Evolutionary conservation across 768 basidiomycete species (phyloP).

Genomic region (Hygrophoropsis aurantiaca): DNA sequence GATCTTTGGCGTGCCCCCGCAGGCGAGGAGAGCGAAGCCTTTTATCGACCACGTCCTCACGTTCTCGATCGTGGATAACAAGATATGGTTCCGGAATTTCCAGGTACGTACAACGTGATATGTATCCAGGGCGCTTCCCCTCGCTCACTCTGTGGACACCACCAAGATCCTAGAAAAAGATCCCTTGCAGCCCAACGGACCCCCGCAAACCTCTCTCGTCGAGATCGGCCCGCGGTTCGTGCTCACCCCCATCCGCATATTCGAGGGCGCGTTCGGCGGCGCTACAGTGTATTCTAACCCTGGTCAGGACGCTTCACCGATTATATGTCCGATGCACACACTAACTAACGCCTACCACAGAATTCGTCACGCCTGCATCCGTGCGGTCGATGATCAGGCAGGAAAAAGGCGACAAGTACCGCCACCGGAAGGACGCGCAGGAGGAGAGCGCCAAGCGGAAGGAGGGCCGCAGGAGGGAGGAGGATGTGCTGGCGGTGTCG

Average conservation of each 20-base stretch:
- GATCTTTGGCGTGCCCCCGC: conserved; percentile 94
- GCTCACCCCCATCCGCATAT: conserved; percentile 94
- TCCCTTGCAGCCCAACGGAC: conserved; percentile 81
- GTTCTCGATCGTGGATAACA: conserved; percentile 92
- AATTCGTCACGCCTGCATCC: conserved; percentile 89
- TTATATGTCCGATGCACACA: not conserved
- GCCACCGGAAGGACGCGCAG: conserved; percentile 76
- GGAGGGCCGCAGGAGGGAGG: conserved; percentile 59
- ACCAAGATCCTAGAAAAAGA: conserved; percentile 90
- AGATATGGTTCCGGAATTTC: conserved; percentile 99
- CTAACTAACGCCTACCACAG: conserved; percentile 38
- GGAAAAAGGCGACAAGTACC: conserved; percentile 80
- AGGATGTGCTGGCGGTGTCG: conserved; percentile 79
- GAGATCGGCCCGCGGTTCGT: conserved; percentile 99
- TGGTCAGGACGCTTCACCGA: conserved; percentile 49
- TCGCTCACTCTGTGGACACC: not conserved
- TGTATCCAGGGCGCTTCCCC: not conserved
- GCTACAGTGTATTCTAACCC: conserved; percentile 95
- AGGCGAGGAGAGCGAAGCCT: conserved; percentile 89
- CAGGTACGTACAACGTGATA: conserved; percentile 59
- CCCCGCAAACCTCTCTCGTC: conserved; percentile 83
- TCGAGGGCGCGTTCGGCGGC: conserved; percentile 95
- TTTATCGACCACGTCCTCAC: conserved; percentile 98
- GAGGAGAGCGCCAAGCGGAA: conserved; percentile 63
- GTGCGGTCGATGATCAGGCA: conserved; percentile 68